These are phyloP conservation scores for Geotrichum carabidarum DNA, from an alignment of 1,139 yeast species.

Conservation along the genomic window DNA sequence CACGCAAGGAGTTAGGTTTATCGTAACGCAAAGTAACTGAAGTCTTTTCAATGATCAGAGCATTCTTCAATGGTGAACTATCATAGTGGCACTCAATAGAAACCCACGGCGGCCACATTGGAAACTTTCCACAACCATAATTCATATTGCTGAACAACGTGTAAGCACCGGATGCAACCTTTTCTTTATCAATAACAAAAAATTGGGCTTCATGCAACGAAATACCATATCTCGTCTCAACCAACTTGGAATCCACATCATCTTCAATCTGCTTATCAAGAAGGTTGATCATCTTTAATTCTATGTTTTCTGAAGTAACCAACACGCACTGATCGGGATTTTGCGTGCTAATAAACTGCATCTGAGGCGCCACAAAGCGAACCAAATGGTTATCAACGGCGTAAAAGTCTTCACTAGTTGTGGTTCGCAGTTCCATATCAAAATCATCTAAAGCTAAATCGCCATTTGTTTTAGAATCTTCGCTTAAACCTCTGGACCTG, in stretches of 20 bases:
- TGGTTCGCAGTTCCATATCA: slow-evolving; percentile 11
- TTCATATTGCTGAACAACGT: slow-evolving; percentile 40
- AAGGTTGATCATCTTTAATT: slow-evolving; percentile 58
- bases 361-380: slow-evolving; percentile 78
- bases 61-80: slow-evolving; percentile 49
- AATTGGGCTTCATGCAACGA: slow-evolving; percentile 64
- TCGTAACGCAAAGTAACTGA: slow-evolving; percentile 59
- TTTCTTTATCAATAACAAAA: slow-evolving; percentile 56
- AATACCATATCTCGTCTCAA: slow-evolving; percentile 71
- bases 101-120: slow-evolving; percentile 80
- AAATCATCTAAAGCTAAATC: slow-evolving; percentile 1
- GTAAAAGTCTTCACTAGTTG: slow-evolving; percentile 35
- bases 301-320: slow-evolving; percentile 67
- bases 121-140: slow-evolving; percentile 40
- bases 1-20: slow-evolving; percentile 61
- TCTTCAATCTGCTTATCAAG: slow-evolving; percentile 46
- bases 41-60: slow-evolving; percentile 58
- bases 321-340: slow-evolving; percentile 60
- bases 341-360: slow-evolving; percentile 67
- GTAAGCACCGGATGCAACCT: slow-evolving; percentile 41
- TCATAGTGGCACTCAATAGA: slow-evolving; percentile 67
- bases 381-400: slow-evolving; percentile 60
- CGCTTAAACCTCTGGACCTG: not conserved
- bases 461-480: not conserved
- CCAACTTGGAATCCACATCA: slow-evolving; percentile 48